Base-by-base conservation (phyloP, 148 eudicot genomes). In the Agrostemma githago region DNA sequence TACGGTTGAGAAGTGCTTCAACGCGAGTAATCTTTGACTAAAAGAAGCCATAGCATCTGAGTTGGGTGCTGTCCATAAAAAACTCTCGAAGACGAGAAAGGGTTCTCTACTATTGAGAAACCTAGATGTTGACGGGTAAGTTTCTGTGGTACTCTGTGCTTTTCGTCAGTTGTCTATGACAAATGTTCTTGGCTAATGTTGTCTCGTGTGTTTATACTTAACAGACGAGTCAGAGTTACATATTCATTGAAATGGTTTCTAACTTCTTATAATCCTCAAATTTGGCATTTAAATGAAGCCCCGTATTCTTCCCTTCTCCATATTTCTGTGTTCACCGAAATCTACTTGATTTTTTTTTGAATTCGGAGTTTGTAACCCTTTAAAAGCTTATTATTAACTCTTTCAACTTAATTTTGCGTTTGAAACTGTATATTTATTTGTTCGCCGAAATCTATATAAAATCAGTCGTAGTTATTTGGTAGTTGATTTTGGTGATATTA, bases 111-210 rank as follows among this genome's bases (percentile, higher is more conserved):
- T 91, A 56, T 63, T 90, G 86, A 91, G 88, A 86, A 88, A 85
- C 80, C 82, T 94, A 38, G 97, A 94, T 80, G 87, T 90, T 66
- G 96, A 89, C 16, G 96, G 97, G 97, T 94, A 85, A 78, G 85
- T 44, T 11, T 68, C 54, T 57, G 11, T 66, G 68, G 70, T 16
- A 17, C 34, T 65, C 8, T 15, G 8, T 40, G 16, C 34, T 58
- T 75, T 51, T 56, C 9, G n/a, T 26, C 34, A 26, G 48, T 58
- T 39, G 5, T 21, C 15, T 46, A 60, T 4, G 54, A 21, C 3
- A 0, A 26, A 26, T 26, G 34, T 26, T 26, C 39, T 11, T 42
- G 43, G 12, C 60, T 40, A 14, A 39, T 53, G 65, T 9, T 34
- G 12, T 20, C 38, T 10, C 46, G 46, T 38, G 44, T 43, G 34